phyloP scores from a whole-genome alignment of 768 basidiomycete species.

The Lactarius hatsudake region DNA sequence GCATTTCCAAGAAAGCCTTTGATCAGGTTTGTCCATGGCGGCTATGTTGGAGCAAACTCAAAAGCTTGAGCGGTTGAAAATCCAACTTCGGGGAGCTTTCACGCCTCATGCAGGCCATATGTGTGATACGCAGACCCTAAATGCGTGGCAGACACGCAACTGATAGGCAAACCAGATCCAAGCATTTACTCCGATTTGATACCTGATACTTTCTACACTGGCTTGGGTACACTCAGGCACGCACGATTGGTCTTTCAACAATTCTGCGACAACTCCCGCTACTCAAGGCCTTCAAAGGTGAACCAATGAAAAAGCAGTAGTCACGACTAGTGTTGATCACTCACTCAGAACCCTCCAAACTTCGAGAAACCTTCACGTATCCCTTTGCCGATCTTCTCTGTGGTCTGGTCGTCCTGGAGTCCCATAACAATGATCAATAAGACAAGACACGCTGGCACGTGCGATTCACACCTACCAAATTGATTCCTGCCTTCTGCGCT shows the following conservation, averaged over 20 bases:
- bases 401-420: constrained; percentile 36
- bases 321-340: background rate
- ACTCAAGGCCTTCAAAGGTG: background rate
- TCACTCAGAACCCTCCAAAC: constrained; percentile 19
- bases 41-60: background rate
- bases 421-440: background rate
- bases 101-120: background rate
- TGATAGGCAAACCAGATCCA: background rate
- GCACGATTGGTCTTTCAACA: background rate
- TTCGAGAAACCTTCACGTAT: constrained; percentile 29
- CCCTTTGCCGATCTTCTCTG: constrained; percentile 39
- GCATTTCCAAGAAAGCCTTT: background rate
- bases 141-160: background rate
- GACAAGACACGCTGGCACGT: background rate
- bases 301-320: background rate
- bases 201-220: background rate
- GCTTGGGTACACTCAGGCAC: background rate
- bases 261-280: background rate
- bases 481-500: constrained; percentile 43
- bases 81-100: background rate
- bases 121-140: background rate
- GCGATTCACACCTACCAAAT: constrained; percentile 39
- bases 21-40: background rate
- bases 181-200: background rate
- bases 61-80: background rate